Evolutionary conservation across 2,329 filamentous ascomycete genomes (phyloP).

Genomic region (Tolypocladium paradoxum): DNA sequence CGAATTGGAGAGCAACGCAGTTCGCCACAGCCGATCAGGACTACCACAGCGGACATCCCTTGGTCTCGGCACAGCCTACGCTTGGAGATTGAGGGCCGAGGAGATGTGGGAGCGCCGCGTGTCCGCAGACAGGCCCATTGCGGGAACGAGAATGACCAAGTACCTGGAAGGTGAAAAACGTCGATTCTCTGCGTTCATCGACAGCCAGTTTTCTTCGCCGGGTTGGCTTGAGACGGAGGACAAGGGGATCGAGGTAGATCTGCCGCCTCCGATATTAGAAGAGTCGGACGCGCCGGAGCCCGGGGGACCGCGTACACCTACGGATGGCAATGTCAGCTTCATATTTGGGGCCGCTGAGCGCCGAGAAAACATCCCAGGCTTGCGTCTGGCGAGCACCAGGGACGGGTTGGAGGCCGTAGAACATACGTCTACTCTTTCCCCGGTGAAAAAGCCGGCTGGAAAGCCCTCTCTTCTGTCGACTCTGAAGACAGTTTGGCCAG

Average conservation of each 20-base stretch:
- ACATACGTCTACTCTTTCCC: neutral
- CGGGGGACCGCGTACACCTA: too few relatives aligned
- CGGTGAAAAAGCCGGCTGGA: neutral
- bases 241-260: neutral
- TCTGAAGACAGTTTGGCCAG: slow-evolving; percentile 56
- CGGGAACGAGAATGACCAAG: neutral
- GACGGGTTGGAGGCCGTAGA: neutral
- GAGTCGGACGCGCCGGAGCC: neutral
- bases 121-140: neutral
- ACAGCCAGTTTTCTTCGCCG: slow-evolving; percentile 2
- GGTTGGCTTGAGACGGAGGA: neutral
- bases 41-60: neutral
- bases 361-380: slow-evolving; percentile 17
- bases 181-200: slow-evolving; percentile 1
- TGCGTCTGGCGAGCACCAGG: slow-evolving; percentile 3
- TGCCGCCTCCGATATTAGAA: neutral
- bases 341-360: slow-evolving; percentile 13
- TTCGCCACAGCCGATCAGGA: neutral
- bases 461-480: slow-evolving; percentile 14
- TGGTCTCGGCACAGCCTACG: neutral
- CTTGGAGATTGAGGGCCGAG: neutral
- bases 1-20: neutral
- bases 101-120: neutral
- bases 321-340: slow-evolving; percentile 7
- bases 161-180: slow-evolving; percentile 2